Base-by-base conservation (phyloP, 192 early-diverging fungal species). In the Backusella luteola region DNA sequence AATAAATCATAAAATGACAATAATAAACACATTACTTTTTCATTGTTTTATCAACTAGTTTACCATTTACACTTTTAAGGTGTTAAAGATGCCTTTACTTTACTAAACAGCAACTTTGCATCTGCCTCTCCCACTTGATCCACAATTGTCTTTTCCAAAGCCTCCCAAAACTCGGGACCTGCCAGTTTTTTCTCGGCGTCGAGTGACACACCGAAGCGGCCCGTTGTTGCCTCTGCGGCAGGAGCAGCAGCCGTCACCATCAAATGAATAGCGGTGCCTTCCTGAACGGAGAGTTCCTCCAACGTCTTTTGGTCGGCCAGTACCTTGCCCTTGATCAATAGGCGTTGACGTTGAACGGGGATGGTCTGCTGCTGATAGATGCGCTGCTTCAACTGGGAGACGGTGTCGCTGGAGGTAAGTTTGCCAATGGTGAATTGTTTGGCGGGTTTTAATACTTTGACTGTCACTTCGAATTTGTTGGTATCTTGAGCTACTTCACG, bases 321-420 rank as follows among this genome's bases (percentile, higher is more conserved):
- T 3, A 85, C 84, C 71, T 91, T 91, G 26, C 90, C 90, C 63
- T 87, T 89, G 34, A 91, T 76, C 66, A 91, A 83, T 29, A 91
- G 75, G 34, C 90, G 85, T 72, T 91, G 90, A 17, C 83, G 78
- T 6, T 69, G 67, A 2, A 73, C 67, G 6, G 82, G 72, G 36
- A 80, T 59, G 15, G 73, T 39, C 15, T 46, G 67, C 15, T 77
- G 76, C 67, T 83, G 78, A 53, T 79, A 79, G 14, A 83, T 77
- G 39, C 82, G 72, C 32, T 77, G 39, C 66, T 83, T 83, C 23
- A 83, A 67, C 3, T 67, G 71, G 12, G 59, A 21, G 17, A 83
- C 63, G 38, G 78, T 83, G 38, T 70, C 73, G 8, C 26, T 36
- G 23, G 69, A 34, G 9, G 63, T 38, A 17, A 83, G 42, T 9